Conservation (phyloP, 2,329 filamentous ascomycete genomes). For the Talaromyces sp. region DNA sequence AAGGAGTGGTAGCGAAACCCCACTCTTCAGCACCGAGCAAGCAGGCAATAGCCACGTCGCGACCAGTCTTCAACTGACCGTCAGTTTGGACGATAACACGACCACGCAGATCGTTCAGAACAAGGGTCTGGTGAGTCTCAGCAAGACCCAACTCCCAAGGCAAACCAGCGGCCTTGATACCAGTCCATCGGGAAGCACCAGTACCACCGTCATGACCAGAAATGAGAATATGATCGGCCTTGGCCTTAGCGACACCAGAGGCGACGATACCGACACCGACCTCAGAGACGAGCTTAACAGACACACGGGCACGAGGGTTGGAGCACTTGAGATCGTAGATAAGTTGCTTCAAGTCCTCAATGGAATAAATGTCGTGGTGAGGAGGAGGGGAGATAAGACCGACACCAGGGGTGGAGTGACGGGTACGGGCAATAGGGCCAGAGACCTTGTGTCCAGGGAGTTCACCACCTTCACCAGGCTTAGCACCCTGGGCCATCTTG, state of each 20-base stretch:
- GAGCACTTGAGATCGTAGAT: slow-evolving; percentile 98
- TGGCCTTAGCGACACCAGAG: slow-evolving; percentile 94
- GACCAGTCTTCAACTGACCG: slow-evolving; percentile 85
- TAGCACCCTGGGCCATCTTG: slow-evolving; percentile 98
- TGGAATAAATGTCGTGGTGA: slow-evolving; percentile 98
- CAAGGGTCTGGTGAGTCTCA: slow-evolving; percentile 93
- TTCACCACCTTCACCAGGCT: slow-evolving; percentile 96
- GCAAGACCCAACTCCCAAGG: slow-evolving; percentile 96
- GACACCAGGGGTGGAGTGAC: slow-evolving; percentile 93
- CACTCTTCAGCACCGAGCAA: slow-evolving; percentile 96
- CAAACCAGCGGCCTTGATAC: slow-evolving; percentile 96
- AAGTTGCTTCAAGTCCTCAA: slow-evolving; percentile 94
- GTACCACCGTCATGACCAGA: slow-evolving; percentile 97
- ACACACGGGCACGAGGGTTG: slow-evolving; percentile 85
- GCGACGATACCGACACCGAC: slow-evolving; percentile 97
- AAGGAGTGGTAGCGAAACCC: slow-evolving; percentile 89
- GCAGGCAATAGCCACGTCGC: slow-evolving; percentile 92
- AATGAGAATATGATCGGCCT: slow-evolving; percentile 94
- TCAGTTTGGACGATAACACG: slow-evolving; percentile 96
- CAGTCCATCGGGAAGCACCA: slow-evolving; percentile 94
- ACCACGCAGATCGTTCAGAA: slow-evolving; percentile 91
- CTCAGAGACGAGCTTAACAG: slow-evolving; percentile 96
- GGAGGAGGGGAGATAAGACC: slow-evolving; percentile 93
- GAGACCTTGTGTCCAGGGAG: slow-evolving; percentile 96
- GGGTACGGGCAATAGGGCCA: slow-evolving; percentile 85